Base-by-base conservation (phyloP, 1,284 basidiomycete genomes). In the Trichosporon sp. region DNA sequence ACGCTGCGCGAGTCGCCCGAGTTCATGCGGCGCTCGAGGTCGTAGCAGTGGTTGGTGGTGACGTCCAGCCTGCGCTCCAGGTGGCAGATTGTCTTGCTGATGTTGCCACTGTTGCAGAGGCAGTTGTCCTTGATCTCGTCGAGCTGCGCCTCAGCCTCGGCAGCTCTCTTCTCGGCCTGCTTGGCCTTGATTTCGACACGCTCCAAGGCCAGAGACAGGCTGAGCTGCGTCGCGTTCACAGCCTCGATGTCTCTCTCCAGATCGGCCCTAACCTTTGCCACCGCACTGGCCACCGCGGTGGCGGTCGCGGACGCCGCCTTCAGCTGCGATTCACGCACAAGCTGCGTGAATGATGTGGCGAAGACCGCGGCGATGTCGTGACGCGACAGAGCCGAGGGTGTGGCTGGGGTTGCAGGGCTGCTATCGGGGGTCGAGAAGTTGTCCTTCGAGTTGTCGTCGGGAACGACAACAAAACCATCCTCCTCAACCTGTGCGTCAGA, bases 401-500 rank as follows among this genome's bases (percentile, higher is more conserved):
- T 16, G 56, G 11, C n/a, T 3, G 43, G 43, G 12, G 56, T 31
- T 31, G 56, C 56, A 16, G 56, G 12, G 56, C 56, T 16, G 56
- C 7, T 21, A 19, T 54, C 19, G 21, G 32, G 26, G 11, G 56
- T 14, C 12, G 56, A 32, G 32, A 10, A 32, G 31, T 7, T 35
- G 11, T 31, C 31, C 14, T 35, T 31, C 56, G 56, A 61, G 31
- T 6, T 31, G 21, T 21, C 31, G 4, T 35, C 56, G 8, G 56
- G 16, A 21, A 61, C 31, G 32, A 61, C 56, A 8, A 61, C 56
- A 11, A 32, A 61, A 19, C 56, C 56, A 4, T 61, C 56, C 56
- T 61, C 56, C 19, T 21, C 19, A 54, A 21, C 51, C 51, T 54
- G 51, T 21, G 51, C 51, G 51, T 54, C 51, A 54, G 51, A 11